Conservation (phyloP, 2,329 filamentous ascomycete species). For the Colletotrichum spinosum region DNA sequence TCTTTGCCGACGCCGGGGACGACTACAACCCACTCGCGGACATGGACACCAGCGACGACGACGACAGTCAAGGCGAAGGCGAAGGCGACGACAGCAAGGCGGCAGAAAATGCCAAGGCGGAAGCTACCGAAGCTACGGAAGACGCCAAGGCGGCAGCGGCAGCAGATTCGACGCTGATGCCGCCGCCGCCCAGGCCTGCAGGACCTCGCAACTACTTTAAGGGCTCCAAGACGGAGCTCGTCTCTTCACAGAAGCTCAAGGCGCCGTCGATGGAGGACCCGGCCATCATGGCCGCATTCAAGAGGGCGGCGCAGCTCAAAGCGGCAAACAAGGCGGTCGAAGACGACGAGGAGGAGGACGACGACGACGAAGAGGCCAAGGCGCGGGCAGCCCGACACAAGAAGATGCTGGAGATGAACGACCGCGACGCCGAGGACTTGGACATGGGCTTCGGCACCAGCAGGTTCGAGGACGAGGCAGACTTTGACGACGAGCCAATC, state of each 20-base stretch:
- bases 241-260: slow-evolving; percentile 63
- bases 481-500: slow-evolving; percentile 75
- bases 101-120: slow-evolving; percentile 37
- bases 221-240: slow-evolving; percentile 65
- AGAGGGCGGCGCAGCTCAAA: slow-evolving; percentile 80
- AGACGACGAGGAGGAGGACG: slow-evolving; percentile 51
- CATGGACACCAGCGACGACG: slow-evolving; percentile 58
- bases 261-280: slow-evolving; percentile 76
- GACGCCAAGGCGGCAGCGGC: slow-evolving; percentile 37
- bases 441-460: slow-evolving; percentile 95
- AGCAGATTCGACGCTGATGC: slow-evolving; percentile 51
- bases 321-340: slow-evolving; percentile 42
- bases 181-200: slow-evolving; percentile 57
- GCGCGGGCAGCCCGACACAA: slow-evolving; percentile 76
- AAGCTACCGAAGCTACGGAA: slow-evolving; percentile 28
- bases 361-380: slow-evolving; percentile 56
- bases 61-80: slow-evolving; percentile 53
- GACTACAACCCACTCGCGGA: slow-evolving; percentile 77
- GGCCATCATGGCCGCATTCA: slow-evolving; percentile 83
- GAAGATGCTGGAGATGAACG: slow-evolving; percentile 78
- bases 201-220: slow-evolving; percentile 71
- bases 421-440: slow-evolving; percentile 89
- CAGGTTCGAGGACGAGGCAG: slow-evolving; percentile 88
- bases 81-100: slow-evolving; percentile 41
- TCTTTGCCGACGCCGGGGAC: slow-evolving; percentile 74